These are phyloP conservation scores for Pichia kluyveri DNA, from an alignment of 805 yeast species.

Conservation along the genomic window DNA sequence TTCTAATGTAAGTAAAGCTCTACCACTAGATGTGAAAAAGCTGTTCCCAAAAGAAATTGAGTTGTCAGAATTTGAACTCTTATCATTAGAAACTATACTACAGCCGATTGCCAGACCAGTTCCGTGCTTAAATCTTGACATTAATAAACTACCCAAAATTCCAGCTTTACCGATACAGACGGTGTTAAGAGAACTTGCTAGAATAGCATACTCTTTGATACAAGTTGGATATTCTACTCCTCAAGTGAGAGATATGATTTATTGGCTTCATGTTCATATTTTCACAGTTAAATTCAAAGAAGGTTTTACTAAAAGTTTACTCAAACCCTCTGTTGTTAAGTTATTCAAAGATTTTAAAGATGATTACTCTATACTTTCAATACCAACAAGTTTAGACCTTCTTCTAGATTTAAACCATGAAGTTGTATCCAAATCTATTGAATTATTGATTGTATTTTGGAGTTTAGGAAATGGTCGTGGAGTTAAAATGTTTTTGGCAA, in stretches of 20 bases:
- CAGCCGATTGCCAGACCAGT: conserved; percentile 3
- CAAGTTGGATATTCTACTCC: conserved; percentile 2
- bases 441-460: conserved; percentile 18
- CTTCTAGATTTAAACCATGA: conserved; percentile 1
- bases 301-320: conserved; percentile 15
- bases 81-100: background rate
- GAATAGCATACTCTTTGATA: background rate
- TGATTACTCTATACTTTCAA: conserved; percentile 12
- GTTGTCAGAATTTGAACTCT: background rate
- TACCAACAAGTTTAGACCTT: conserved; percentile 6
- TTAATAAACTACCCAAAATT: conserved; percentile 3
- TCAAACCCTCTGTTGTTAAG: conserved; percentile 12
- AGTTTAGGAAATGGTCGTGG: conserved; percentile 10
- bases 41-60: background rate
- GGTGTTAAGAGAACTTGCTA: background rate
- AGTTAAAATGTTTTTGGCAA: conserved; percentile 22
- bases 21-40: background rate
- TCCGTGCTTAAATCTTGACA: conserved; percentile 1
- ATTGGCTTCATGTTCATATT: conserved; percentile 16
- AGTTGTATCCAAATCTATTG: conserved; percentile 8
- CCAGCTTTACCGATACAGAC: conserved; percentile 6
- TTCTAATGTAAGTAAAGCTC: background rate
- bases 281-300: conserved; percentile 16
- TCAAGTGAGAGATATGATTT: conserved; percentile 11
- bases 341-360: conserved; percentile 20